Conservation (phyloP, 345 rosid genomes). For the Salix exigua region DNA sequence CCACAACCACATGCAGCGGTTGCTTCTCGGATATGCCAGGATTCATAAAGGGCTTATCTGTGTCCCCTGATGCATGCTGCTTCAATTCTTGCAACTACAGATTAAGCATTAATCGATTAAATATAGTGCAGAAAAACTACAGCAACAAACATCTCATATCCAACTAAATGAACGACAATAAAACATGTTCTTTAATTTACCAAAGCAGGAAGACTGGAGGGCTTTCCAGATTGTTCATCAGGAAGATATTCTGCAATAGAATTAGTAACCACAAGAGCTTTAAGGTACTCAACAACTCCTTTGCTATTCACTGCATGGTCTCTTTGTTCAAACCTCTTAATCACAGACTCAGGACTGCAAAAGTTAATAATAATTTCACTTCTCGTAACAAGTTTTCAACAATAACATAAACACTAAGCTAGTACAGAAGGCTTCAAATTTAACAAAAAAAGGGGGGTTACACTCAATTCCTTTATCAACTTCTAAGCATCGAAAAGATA, state of each 20-base stretch:
- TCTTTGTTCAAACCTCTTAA: constrained; percentile 82
- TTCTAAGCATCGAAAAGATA: background rate
- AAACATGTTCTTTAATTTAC: constrained; percentile 28
- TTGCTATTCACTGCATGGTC: constrained; percentile 72
- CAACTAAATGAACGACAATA: background rate
- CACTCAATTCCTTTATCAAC: background rate
- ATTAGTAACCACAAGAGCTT: constrained; percentile 82
- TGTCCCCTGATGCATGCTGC: constrained; percentile 77
- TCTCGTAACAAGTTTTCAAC: background rate
- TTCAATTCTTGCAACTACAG: constrained; percentile 86
- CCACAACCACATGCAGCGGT: constrained; percentile 94
- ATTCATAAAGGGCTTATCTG: constrained; percentile 63
- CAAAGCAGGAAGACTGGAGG: constrained; percentile 81
- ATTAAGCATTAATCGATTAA: constrained; percentile 5
- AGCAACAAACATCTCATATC: background rate
- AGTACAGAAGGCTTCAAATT: background rate
- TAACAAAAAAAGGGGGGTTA: background rate
- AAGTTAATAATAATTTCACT: background rate
- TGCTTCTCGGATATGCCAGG: constrained; percentile 91
- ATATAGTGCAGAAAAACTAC: background rate
- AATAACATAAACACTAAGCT: background rate
- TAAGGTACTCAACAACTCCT: constrained; percentile 86
- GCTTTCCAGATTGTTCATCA: constrained; percentile 75
- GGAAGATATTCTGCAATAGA: constrained; percentile 88
- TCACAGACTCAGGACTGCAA: constrained; percentile 82